phyloP scores from a whole-genome alignment of 495 filamentous ascomycete species.

The Aspergillus olivimuriae region DNA sequence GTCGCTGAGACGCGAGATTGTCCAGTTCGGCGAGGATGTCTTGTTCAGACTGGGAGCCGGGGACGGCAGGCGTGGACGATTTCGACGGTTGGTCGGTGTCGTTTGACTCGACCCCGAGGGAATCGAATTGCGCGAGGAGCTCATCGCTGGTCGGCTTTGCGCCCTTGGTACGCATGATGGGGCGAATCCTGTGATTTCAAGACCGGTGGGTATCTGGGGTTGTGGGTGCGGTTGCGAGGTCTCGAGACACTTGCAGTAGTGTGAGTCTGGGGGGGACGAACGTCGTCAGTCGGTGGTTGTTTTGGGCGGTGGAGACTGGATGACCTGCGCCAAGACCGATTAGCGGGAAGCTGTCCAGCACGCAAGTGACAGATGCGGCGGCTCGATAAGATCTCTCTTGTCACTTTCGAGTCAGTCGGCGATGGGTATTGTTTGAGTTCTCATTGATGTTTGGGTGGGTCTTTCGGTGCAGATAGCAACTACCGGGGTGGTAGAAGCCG shows the following conservation, averaged over 20 bases:
- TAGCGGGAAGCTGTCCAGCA: constrained; percentile 8
- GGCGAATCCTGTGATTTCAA: constrained; percentile 2
- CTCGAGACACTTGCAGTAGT: not conserved
- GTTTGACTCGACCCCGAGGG: constrained; percentile 49
- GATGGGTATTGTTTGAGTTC: too few relatives aligned
- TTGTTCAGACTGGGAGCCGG: constrained; percentile 44
- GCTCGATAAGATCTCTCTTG: too few relatives aligned
- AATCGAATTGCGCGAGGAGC: constrained; percentile 74
- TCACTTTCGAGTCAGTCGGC: too few relatives aligned
- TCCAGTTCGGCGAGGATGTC: constrained; percentile 85
- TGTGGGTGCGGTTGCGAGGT: not conserved
- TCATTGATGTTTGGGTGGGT: too few relatives aligned
- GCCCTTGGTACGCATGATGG: constrained; percentile 39
- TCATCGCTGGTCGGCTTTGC: constrained; percentile 68
- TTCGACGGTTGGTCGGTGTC: constrained; percentile 25
- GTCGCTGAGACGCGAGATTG: constrained; percentile 62
- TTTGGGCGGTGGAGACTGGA: constrained; percentile 18
- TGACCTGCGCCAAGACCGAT: constrained; percentile 21
- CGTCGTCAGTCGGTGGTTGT: constrained; percentile 1
- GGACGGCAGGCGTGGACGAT: constrained; percentile 35
- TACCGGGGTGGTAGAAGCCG: too few relatives aligned
- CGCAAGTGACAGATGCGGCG: not conserved
- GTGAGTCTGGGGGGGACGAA: not conserved
- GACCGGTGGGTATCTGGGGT: not conserved
- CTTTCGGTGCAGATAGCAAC: too few relatives aligned